Evolutionary conservation across 2,329 filamentous ascomycete genomes (phyloP).

Genomic region (Pestalotiopsis sp.): DNA sequence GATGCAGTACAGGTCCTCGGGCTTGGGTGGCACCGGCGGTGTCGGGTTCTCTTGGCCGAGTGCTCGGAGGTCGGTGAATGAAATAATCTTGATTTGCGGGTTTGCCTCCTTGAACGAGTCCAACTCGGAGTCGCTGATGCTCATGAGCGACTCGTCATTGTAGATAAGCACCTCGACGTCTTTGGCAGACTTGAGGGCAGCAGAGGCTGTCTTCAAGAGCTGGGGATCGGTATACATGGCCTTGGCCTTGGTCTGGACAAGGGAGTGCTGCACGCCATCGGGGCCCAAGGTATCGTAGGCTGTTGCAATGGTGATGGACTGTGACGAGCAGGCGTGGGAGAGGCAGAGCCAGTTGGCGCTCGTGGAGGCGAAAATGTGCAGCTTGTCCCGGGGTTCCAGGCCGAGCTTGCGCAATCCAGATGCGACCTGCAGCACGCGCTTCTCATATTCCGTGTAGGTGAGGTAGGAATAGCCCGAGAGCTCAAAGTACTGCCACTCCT

Average conservation of each 20-base stretch:
- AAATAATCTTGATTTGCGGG: conserved; percentile 55
- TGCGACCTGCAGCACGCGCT: conserved; percentile 69
- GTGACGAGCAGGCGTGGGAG: conserved; percentile 77
- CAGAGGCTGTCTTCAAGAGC: conserved; percentile 64
- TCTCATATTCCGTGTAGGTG: conserved; percentile 79
- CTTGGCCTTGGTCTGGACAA: conserved; percentile 77
- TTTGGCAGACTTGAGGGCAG: conserved; percentile 58
- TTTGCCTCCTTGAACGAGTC: conserved; percentile 60
- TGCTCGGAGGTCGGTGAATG: conserved; percentile 56
- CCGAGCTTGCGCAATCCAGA: conserved; percentile 77
- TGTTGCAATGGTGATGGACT: conserved; percentile 90
- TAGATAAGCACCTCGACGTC: conserved; percentile 64
- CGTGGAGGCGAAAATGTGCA: conserved; percentile 86
- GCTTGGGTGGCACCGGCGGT: conserved; percentile 71
- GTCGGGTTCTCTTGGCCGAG: conserved; percentile 70
- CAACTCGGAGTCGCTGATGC: conserved; percentile 56
- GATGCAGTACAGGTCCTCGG: conserved; percentile 81
- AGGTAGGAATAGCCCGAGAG: conserved; percentile 76
- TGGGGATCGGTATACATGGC: conserved; percentile 88
- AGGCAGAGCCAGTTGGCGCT: conserved; percentile 83
- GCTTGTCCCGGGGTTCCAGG: conserved; percentile 64
- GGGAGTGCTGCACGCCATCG: conserved; percentile 82
- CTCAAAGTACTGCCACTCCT: conserved; percentile 91
- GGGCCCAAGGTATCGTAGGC: conserved; percentile 92
- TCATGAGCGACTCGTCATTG: conserved; percentile 56